A percentile compares a stretch with the other conserved stretches of the same genome.
Evolutionary conservation across 805 yeast genomes (phyloP).

Genomic region (Candida boidinii): DNA sequence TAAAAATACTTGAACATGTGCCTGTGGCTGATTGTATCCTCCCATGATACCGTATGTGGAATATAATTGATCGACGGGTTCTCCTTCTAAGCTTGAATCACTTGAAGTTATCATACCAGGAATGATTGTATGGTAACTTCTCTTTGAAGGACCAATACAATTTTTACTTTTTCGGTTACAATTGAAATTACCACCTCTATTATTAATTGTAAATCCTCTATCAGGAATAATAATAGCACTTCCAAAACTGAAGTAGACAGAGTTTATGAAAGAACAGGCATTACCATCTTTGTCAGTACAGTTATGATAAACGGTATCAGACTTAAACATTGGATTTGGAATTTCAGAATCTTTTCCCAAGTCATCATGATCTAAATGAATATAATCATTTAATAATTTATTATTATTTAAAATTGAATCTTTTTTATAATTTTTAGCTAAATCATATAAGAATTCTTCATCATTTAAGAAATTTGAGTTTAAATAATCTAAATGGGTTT

Average conservation of each 20-base stretch:
- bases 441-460: slow-evolving; percentile 38
- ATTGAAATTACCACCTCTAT: slow-evolving; percentile 71
- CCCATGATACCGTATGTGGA: slow-evolving; percentile 83
- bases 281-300: slow-evolving; percentile 63
- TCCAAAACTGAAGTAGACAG: slow-evolving; percentile 64
- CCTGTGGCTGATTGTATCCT: slow-evolving; percentile 81
- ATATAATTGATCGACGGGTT: too few species aligned
- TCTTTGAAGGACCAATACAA: slow-evolving; percentile 56
- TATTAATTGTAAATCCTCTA: slow-evolving; percentile 63
- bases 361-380: too few species aligned
- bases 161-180: slow-evolving; percentile 49
- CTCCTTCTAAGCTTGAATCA: slow-evolving; percentile 17
- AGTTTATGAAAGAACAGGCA: slow-evolving; percentile 75
- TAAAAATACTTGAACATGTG: slow-evolving; percentile 69
- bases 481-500: slow-evolving; percentile 16
- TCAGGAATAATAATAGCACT: slow-evolving; percentile 58
- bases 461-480: slow-evolving; percentile 36
- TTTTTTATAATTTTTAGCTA: slow-evolving; percentile 38
- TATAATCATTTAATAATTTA: slow-evolving; percentile 36
- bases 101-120: slow-evolving; percentile 67
- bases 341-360: slow-evolving; percentile 22
- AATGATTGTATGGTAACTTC: slow-evolving; percentile 78
- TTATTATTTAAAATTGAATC: slow-evolving; percentile 31
- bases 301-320: slow-evolving; percentile 67
- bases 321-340: slow-evolving; percentile 47